Percentiles rank a stretch among this genome's conserved stretches.
Conservation (phyloP, 2,329 filamentous ascomycete genomes). For the Xylaria sp. region DNA sequence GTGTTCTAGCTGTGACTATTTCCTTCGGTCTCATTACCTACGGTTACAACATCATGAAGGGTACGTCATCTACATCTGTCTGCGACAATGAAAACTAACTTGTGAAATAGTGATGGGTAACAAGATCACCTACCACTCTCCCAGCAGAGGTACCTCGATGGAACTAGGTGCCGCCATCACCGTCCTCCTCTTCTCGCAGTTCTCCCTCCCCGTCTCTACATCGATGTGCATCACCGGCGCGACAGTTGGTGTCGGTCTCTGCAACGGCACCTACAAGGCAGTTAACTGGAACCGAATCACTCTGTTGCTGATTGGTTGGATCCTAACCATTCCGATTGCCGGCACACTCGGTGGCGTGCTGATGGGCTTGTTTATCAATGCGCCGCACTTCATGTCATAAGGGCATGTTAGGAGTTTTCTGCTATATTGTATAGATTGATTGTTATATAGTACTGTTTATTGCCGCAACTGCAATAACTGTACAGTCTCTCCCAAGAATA, state of each 20-base stretch:
- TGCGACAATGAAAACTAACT: conserved; percentile 38
- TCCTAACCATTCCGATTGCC: conserved; percentile 71
- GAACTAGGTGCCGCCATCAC: conserved; percentile 83
- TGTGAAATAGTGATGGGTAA: conserved; percentile 70
- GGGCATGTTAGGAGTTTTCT: not conserved
- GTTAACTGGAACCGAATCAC: conserved; percentile 81
- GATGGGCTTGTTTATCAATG: conserved; percentile 64
- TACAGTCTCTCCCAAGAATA: not conserved
- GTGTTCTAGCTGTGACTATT: conserved; percentile 71
- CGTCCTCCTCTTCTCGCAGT: conserved; percentile 79
- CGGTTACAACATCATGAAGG: conserved; percentile 87
- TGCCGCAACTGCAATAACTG: not conserved
- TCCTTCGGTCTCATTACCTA: conserved; percentile 77
- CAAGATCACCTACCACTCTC: conserved; percentile 53
- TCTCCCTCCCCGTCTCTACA: conserved; percentile 78
- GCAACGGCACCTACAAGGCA: conserved; percentile 76
- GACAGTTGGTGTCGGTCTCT: conserved; percentile 80
- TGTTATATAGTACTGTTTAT: not conserved
- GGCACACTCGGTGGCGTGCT: conserved; percentile 64
- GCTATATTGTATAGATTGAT: conserved; percentile 11
- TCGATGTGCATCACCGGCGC: conserved; percentile 84
- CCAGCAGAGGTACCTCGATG: conserved; percentile 69
- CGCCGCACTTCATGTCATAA: conserved; percentile 61
- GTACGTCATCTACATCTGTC: conserved; percentile 52
- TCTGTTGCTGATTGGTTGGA: conserved; percentile 74